Conservation (phyloP, 208 protist genomes). For the Trypanosoma rangeli region DNA sequence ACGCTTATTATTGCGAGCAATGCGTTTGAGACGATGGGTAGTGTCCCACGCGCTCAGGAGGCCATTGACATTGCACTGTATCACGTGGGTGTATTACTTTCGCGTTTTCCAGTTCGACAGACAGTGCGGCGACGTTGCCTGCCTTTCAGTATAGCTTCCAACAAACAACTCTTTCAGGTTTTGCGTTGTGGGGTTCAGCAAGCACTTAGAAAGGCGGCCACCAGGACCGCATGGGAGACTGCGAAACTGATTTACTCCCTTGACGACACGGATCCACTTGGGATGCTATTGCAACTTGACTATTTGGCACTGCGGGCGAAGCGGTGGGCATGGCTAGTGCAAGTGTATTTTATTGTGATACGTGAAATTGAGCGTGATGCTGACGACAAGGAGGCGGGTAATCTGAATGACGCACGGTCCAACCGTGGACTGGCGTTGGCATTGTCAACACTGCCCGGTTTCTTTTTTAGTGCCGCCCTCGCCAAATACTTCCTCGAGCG, state of each 20-base stretch:
- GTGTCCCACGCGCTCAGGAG: conserved; percentile 49
- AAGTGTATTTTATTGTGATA: conserved; percentile 36
- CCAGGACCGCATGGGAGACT: conserved; percentile 70
- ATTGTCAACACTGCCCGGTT: conserved; percentile 53
- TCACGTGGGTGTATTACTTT: conserved; percentile 66
- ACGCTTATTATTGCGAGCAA: conserved; percentile 64
- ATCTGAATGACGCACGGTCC: conserved; percentile 12
- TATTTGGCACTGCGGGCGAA: conserved; percentile 76
- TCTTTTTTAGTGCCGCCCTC: conserved; percentile 78
- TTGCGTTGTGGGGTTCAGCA: conserved; percentile 64
- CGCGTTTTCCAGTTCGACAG: conserved; percentile 48
- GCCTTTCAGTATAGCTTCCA: conserved; percentile 36
- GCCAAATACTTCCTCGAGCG: conserved; percentile 72
- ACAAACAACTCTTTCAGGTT: conserved; percentile 52
- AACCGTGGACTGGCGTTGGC: conserved; percentile 30
- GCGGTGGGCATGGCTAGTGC: conserved; percentile 84
- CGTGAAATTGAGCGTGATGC: conserved; percentile 9
- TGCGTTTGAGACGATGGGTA: conserved; percentile 66
- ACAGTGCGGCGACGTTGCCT: conserved; percentile 60
- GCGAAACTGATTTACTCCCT: conserved; percentile 74
- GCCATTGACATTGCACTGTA: conserved; percentile 80
- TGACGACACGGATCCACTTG: conserved; percentile 60
- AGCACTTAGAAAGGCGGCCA: conserved; percentile 69
- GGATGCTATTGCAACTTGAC: conserved; percentile 67
- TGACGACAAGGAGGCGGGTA: background rate